Percentiles rank a stretch among this genome's conserved stretches.
Conservation (phyloP, 257 asterid genomes). For the Solanum chiquidenum region DNA sequence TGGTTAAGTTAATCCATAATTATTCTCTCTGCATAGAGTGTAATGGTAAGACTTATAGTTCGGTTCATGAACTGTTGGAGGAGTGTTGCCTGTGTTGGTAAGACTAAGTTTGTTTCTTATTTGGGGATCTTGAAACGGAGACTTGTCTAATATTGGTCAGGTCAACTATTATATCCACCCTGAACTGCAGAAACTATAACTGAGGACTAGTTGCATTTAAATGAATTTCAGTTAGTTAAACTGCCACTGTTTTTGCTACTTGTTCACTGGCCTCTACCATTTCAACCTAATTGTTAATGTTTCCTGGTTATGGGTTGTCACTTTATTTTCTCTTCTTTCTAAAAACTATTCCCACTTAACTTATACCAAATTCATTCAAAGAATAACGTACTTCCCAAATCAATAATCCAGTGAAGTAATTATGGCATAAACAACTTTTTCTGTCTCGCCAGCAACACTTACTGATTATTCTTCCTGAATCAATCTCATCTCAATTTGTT, state of each 20-base stretch:
- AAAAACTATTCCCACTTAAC: not conserved
- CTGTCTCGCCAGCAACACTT: not conserved
- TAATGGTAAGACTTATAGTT: not conserved
- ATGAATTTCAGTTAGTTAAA: not conserved
- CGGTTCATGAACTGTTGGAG: not conserved
- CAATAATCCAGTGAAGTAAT: not conserved
- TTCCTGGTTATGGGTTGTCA: not conserved
- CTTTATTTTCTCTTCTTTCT: not conserved
- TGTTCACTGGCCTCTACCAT: not conserved
- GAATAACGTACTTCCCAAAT: not conserved
- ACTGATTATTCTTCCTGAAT: not conserved
- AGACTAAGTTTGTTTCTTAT: not conserved
- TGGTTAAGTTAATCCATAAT: not conserved
- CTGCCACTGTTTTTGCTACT: not conserved
- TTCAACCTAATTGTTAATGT: not conserved
- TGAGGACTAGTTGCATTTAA: not conserved
- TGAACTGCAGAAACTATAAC: not conserved
- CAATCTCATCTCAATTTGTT: not conserved
- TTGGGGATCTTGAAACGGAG: not conserved
- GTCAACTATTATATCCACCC: not conserved
- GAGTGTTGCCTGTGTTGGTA: not conserved
- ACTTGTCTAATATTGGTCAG: not conserved
- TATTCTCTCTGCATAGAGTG: not conserved
- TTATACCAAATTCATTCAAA: not conserved
- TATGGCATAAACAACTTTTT: not conserved